Conservation (phyloP, 352 stramenopile species). For the Phytophthora chlamydospora region DNA sequence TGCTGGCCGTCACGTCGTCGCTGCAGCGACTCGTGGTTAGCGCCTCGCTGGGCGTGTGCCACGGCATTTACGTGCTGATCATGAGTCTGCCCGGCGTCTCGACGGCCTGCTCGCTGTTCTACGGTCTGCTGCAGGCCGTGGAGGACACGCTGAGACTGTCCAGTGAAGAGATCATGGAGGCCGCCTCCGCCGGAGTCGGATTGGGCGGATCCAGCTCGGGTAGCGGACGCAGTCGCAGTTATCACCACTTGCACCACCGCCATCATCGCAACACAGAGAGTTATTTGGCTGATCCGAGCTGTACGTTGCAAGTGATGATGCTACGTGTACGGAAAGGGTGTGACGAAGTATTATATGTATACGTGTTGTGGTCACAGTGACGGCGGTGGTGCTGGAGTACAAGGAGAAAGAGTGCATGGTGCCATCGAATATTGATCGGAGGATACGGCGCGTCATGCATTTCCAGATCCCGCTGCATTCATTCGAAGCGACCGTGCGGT, state of each 20-base stretch:
- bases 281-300: slow-evolving; percentile 69
- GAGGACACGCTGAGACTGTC: slow-evolving; percentile 68
- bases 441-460: slow-evolving; percentile 90
- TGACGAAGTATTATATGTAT: slow-evolving; percentile 17
- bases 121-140: slow-evolving; percentile 70
- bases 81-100: slow-evolving; percentile 79
- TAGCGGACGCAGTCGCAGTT: slow-evolving; percentile 35
- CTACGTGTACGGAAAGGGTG: slow-evolving; percentile 1
- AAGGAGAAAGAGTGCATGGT: slow-evolving; percentile 87
- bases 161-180: slow-evolving; percentile 45
- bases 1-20: slow-evolving; percentile 60
- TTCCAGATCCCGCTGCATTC: slow-evolving; percentile 85
- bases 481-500: slow-evolving; percentile 83
- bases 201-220: slow-evolving; percentile 21
- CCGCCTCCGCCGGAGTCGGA: slow-evolving; percentile 12
- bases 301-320: slow-evolving; percentile 43
- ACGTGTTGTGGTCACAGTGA: slow-evolving; percentile 47
- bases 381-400: slow-evolving; percentile 86
- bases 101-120: slow-evolving; percentile 69
- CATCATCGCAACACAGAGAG: slow-evolving; percentile 43
- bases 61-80: slow-evolving; percentile 76
- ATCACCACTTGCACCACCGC: slow-evolving; percentile 40
- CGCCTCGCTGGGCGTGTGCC: slow-evolving; percentile 60
- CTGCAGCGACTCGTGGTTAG: slow-evolving; percentile 62
- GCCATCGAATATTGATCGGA: slow-evolving; percentile 79